phyloP scores from a whole-genome alignment of 2,329 filamentous ascomycete genomes.

The Cadophora malorum region DNA sequence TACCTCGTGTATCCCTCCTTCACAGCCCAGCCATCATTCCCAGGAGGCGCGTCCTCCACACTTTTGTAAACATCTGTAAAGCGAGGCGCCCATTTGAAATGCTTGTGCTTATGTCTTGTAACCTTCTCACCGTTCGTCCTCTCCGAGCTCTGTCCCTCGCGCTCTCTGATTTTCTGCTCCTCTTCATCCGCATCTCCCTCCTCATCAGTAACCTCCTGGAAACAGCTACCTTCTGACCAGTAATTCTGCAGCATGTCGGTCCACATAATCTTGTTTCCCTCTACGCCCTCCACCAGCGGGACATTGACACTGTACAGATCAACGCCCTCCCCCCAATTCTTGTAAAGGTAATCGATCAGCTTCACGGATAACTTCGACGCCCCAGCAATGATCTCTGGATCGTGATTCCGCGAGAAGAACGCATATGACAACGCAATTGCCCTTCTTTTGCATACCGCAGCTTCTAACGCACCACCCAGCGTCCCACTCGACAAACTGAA shows the following conservation, averaged over 20 bases:
- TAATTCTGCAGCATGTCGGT: constrained; percentile 89
- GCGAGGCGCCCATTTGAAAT: constrained; percentile 93
- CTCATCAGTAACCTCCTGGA: constrained; percentile 76
- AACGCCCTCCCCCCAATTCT: constrained; percentile 75
- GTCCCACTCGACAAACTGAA: constrained; percentile 82
- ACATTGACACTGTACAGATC: constrained; percentile 95
- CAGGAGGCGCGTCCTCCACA: constrained; percentile 78
- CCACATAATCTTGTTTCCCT: constrained; percentile 75
- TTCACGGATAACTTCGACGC: constrained; percentile 76
- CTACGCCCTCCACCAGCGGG: constrained; percentile 79
- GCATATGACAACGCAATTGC: constrained; percentile 89
- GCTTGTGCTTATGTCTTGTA: constrained; percentile 71
- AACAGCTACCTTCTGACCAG: constrained; percentile 86
- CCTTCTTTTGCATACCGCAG: constrained; percentile 70
- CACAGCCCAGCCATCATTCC: constrained; percentile 93
- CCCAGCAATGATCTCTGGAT: constrained; percentile 78
- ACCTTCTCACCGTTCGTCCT: constrained; percentile 46
- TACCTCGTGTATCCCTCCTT: constrained; percentile 87
- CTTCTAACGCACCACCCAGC: constrained; percentile 78
- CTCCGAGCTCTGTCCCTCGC: constrained; percentile 53
- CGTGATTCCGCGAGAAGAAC: constrained; percentile 83
- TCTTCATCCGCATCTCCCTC: constrained; percentile 70
- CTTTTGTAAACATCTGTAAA: constrained; percentile 88
- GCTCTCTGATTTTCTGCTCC: constrained; percentile 76
- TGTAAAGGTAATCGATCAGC: constrained; percentile 79